Evolutionary conservation across 2,329 filamentous ascomycete species (phyloP).

Genomic region (Diaporthe nobilis): DNA sequence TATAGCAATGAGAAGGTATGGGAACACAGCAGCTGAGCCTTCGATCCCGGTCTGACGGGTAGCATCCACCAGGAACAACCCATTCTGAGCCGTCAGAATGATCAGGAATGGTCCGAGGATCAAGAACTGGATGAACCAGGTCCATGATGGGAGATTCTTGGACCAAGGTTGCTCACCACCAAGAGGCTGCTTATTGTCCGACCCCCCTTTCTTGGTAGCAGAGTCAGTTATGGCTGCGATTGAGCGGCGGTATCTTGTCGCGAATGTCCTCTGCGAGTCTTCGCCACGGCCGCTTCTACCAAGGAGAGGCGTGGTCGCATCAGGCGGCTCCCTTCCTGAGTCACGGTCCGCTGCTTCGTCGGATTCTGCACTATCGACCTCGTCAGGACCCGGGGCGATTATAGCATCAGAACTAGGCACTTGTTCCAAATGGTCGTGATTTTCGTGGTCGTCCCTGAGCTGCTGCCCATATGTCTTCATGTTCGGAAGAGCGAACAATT

Average conservation of each 20-base stretch:
- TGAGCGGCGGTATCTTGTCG: slow-evolving; percentile 68
- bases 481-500: slow-evolving; percentile 81
- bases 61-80: slow-evolving; percentile 78
- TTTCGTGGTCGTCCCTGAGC: slow-evolving; percentile 65
- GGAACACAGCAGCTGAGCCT: slow-evolving; percentile 78
- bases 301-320: slow-evolving; percentile 68
- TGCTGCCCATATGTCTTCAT: slow-evolving; percentile 79
- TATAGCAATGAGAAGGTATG: slow-evolving; percentile 78
- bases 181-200: slow-evolving; percentile 61
- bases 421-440: slow-evolving; percentile 53
- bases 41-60: slow-evolving; percentile 88
- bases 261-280: slow-evolving; percentile 65
- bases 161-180: slow-evolving; percentile 90
- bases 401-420: slow-evolving; percentile 53
- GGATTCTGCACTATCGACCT: slow-evolving; percentile 48
- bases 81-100: slow-evolving; percentile 82
- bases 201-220: slow-evolving; percentile 42
- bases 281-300: slow-evolving; percentile 44
- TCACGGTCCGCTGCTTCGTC: slow-evolving; percentile 54
- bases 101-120: slow-evolving; percentile 83
- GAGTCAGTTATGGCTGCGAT: slow-evolving; percentile 51
- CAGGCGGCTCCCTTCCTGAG: slow-evolving; percentile 52
- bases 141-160: slow-evolving; percentile 81
- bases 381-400: slow-evolving; percentile 57
- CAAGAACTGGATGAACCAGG: slow-evolving; percentile 90